Evolutionary conservation across 768 basidiomycete species (phyloP), one percentile per base, ranked within the genome.

Genomic region (Lentinula edodes): DNA sequence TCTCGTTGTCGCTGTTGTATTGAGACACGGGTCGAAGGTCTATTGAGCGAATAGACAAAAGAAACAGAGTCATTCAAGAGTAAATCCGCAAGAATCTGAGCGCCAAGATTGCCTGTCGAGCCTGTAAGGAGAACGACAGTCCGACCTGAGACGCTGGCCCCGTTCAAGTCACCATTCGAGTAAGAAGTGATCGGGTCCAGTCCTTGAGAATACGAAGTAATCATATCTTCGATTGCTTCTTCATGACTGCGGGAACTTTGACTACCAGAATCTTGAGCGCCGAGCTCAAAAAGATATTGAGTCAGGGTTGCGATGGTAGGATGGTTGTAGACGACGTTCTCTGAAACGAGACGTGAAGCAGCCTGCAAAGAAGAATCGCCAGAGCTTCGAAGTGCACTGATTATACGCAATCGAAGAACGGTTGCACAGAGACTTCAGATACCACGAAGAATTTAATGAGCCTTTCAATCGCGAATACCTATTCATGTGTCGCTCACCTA

Each of bases 61-160:
- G 36, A 39, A 32, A 79, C 72, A 1, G 10, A 52, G 0, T 58
- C 34, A 28, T 65, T 67, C 6, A 58, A 42, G 13, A 75, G 60
- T 9, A 79, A 70, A 6, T 65, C 61, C 0, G 64, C 67, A 5
- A 78, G 70, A 2, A 78, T 58, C 55, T 75, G 69, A 1, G 74
- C 73, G 15, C 79, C 79, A 5, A 80, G 70, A n/a, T 68, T 71
- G 6, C 78, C 78, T 0, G 79, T 80, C 6, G 72, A 70, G 5
- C 78, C 78, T 0, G 78, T 80, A 32, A 80, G 64, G 8, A 77
- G 65, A 1, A 80, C 73, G 0, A 73, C 72, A 0, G 16, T 20
- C 20, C 28, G 51, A 6, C 8, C 65, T 66, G n/a, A 46, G 64
- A 7, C 59, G 54, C 9, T n/a, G n/a, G 2, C 9, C 28, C 12